Conservation (phyloP, 1,139 yeast species). For the Kazachstania sp. region DNA sequence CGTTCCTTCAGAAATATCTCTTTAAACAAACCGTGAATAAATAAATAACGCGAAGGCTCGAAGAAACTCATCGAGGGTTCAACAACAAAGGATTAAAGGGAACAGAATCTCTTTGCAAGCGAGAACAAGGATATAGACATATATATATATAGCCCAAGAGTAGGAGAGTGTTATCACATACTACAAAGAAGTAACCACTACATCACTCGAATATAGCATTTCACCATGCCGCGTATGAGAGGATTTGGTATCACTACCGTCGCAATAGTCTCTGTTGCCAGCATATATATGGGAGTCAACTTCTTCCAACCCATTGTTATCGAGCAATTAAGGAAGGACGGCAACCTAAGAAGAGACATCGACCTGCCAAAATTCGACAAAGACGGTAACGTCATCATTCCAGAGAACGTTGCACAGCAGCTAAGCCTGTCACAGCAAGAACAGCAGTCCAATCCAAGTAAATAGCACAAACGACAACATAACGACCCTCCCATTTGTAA, state of each 20-base stretch:
- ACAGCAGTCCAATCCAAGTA: background rate
- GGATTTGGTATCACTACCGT: constrained; percentile 32
- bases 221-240: constrained; percentile 31
- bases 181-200: no score
- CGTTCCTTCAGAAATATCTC: no score
- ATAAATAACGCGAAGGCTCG: no score
- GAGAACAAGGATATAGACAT: no score
- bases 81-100: no score
- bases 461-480: background rate
- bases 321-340: constrained; percentile 61
- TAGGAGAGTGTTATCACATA: no score
- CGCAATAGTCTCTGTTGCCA: constrained; percentile 33
- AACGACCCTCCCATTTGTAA: background rate
- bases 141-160: no score
- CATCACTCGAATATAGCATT: no score
- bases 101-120: no score
- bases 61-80: no score
- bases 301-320: constrained; percentile 70
- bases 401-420: background rate
- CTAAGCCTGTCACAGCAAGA: background rate
- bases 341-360: constrained; percentile 53
- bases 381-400: constrained; percentile 6
- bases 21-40: no score
- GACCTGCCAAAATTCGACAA: constrained; percentile 31
- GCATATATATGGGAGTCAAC: constrained; percentile 46